Conservation (phyloP, 2,329 filamentous ascomycete genomes). For the Neonectria magnoliae region DNA sequence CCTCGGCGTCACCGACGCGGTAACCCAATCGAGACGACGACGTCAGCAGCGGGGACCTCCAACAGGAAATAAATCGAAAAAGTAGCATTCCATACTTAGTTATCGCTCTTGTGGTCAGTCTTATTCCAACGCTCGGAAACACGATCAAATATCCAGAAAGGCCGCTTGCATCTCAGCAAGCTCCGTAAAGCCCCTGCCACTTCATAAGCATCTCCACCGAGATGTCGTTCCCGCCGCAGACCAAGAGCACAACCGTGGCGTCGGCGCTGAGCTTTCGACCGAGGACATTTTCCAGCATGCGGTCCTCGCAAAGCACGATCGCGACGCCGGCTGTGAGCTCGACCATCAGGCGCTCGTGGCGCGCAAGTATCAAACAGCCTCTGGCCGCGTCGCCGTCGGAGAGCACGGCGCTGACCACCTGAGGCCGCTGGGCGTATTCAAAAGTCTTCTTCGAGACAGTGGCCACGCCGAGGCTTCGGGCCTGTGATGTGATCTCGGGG, state of each 20-base stretch:
- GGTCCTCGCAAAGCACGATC: conserved; percentile 43
- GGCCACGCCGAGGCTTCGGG: conserved; percentile 74
- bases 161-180: background rate
- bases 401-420: conserved; percentile 41
- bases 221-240: conserved; percentile 48
- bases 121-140: conserved; percentile 1
- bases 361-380: conserved; percentile 42
- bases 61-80: background rate
- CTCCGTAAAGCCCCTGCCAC: conserved; percentile 33
- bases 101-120: background rate
- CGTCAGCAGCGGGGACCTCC: background rate
- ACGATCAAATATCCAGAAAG: background rate
- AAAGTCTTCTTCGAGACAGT: conserved; percentile 66
- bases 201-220: conserved; percentile 45
- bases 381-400: conserved; percentile 42
- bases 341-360: conserved; percentile 45
- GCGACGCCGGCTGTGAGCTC: conserved; percentile 45
- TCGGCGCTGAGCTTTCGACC: conserved; percentile 35
- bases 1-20: conserved; percentile 7
- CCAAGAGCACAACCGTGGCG: conserved; percentile 43
- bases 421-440: conserved; percentile 41
- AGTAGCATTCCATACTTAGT: background rate
- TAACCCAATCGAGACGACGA: background rate
- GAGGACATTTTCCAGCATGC: conserved; percentile 30
- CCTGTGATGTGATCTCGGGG: conserved; percentile 74